Conservation (phyloP, 1,139 yeast genomes). For the Schizosaccharomyces versatilis region DNA sequence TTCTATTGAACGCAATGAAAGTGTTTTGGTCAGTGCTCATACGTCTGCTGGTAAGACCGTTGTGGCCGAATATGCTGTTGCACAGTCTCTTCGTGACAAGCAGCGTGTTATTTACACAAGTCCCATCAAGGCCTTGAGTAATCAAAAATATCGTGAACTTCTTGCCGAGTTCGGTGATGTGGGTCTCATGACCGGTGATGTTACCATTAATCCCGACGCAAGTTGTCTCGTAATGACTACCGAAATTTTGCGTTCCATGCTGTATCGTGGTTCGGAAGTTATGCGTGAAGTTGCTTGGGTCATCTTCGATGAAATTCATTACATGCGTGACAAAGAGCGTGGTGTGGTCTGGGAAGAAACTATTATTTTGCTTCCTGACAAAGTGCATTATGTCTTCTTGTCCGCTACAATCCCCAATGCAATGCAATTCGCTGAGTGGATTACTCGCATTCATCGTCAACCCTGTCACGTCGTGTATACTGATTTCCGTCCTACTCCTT, state of each 20-base stretch:
- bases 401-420: conserved; percentile 98
- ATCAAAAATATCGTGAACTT: conserved; percentile 86
- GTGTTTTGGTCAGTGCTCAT: conserved; percentile 95
- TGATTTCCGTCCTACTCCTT: conserved; percentile 94
- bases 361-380: conserved; percentile 80
- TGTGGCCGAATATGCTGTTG: conserved; percentile 96
- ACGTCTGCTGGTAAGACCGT: conserved; percentile 98
- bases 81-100: conserved; percentile 71
- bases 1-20: conserved; percentile 79
- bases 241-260: conserved; percentile 83
- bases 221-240: conserved; percentile 96
- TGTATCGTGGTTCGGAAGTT: conserved; percentile 80
- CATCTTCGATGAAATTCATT: conserved; percentile 91
- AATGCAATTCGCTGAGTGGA: conserved; percentile 97
- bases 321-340: conserved; percentile 73
- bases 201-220: conserved; percentile 88
- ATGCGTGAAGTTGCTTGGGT: conserved; percentile 92
- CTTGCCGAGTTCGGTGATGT: conserved; percentile 86
- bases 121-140: conserved; percentile 88
- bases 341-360: conserved; percentile 99
- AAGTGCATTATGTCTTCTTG: conserved; percentile 65
- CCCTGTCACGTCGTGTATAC: conserved; percentile 98
- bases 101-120: conserved; percentile 93
- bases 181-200: conserved; percentile 95
- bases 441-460: conserved; percentile 77